These are phyloP conservation scores for Pugionium dolabratum DNA, from an alignment of 345 rosid genomes.

Conservation along the genomic window DNA sequence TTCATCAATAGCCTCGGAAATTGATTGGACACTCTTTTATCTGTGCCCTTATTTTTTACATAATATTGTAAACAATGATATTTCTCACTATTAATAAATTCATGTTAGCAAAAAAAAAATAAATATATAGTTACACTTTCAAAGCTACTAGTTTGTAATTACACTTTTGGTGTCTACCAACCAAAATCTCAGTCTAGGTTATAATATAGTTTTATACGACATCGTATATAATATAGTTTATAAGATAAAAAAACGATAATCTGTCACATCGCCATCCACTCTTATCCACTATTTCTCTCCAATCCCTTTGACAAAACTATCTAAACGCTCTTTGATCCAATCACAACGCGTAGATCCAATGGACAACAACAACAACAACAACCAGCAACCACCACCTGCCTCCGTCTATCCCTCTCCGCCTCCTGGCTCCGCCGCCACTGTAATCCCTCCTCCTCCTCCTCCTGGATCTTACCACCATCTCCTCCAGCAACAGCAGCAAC, in stretches of 20 bases:
- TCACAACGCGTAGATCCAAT: slow-evolving; percentile 39
- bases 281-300: slow-evolving; percentile 34
- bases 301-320: slow-evolving; percentile 27
- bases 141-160: too few species aligned
- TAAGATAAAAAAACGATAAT: slow-evolving; percentile 10
- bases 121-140: too few species aligned
- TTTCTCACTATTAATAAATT: too few species aligned
- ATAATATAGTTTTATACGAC: too few species aligned
- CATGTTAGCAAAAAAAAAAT: too few species aligned
- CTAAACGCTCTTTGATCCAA: slow-evolving; percentile 41
- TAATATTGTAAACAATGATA: too few species aligned
- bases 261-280: slow-evolving; percentile 42
- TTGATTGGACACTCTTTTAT: too few species aligned
- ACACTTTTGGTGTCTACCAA: too few species aligned
- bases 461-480: slow-evolving; percentile 72
- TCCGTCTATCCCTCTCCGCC: slow-evolving; percentile 55
- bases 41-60: too few species aligned
- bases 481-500: slow-evolving; percentile 86
- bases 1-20: too few species aligned
- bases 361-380: slow-evolving; percentile 42
- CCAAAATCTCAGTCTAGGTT: too few species aligned
- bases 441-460: slow-evolving; percentile 60
- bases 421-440: slow-evolving; percentile 36
- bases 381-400: slow-evolving; percentile 52
- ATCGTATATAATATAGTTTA: too few species aligned